phyloP scores from a whole-genome alignment of 1,284 basidiomycete genomes.

The Ceraceosorus guamensis region DNA sequence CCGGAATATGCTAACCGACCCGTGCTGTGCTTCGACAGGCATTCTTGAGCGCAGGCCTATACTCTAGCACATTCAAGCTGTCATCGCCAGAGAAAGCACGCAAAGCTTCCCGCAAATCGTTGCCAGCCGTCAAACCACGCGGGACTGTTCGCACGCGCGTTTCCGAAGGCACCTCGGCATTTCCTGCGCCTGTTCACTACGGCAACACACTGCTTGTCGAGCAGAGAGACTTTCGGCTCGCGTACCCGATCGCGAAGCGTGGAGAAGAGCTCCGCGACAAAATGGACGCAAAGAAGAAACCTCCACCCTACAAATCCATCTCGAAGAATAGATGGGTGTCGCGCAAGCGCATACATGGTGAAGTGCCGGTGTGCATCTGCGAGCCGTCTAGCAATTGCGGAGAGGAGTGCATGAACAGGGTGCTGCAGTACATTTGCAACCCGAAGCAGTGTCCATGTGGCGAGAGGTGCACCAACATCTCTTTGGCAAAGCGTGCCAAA shows the following conservation, averaged over 20 bases:
- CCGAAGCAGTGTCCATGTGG: constrained; percentile 38
- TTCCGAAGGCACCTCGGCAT: not conserved
- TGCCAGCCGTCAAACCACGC: not conserved
- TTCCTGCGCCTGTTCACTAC: constrained; percentile 20
- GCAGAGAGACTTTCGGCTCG: constrained; percentile 26
- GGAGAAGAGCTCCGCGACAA: constrained; percentile 21
- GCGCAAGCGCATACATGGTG: constrained; percentile 30
- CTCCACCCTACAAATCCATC: constrained; percentile 32
- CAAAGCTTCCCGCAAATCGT: not conserved
- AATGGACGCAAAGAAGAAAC: constrained; percentile 28
- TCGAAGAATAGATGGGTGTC: constrained; percentile 28
- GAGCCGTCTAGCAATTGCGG: constrained; percentile 25
- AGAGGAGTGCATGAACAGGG: constrained; percentile 37
- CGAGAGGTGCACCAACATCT: constrained; percentile 34
- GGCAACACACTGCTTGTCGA: constrained; percentile 23
- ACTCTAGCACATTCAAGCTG: not conserved
- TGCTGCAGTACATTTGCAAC: constrained; percentile 35
- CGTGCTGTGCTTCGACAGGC: constrained; percentile 1
- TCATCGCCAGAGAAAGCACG: not conserved
- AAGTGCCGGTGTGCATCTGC: constrained; percentile 34
- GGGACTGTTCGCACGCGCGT: not conserved
- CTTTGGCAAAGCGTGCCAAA: constrained; percentile 33
- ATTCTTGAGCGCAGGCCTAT: constrained; percentile 1
- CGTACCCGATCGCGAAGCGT: constrained; percentile 18
- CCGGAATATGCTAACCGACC: too few relatives aligned